phyloP scores from a whole-genome alignment of 257 asterid genomes.

The Datura wrightii region DNA sequence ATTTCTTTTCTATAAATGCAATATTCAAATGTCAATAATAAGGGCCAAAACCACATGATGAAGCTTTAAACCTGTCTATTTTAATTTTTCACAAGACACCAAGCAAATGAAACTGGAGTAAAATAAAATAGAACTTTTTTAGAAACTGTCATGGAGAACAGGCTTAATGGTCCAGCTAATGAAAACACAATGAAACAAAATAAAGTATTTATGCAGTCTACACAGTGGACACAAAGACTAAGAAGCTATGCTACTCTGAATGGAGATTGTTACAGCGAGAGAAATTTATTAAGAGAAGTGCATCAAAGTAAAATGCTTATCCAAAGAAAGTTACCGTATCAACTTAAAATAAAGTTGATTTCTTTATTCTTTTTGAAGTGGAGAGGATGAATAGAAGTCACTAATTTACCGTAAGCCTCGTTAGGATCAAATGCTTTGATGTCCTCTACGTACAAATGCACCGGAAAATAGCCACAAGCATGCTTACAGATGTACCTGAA shows the following conservation, averaged over 20 bases:
- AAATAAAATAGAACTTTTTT: not conserved
- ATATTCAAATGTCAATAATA: not conserved
- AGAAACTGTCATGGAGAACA: not conserved
- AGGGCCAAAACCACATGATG: not conserved
- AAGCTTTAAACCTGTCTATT: not conserved
- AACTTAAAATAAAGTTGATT: not conserved
- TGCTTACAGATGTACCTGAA: conserved; percentile 90
- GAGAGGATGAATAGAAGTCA: not conserved
- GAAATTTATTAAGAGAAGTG: not conserved
- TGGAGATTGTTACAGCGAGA: not conserved
- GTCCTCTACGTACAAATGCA: conserved; percentile 82
- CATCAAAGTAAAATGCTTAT: not conserved
- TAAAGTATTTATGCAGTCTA: not conserved
- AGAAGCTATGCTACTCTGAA: not conserved
- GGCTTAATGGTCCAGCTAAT: not conserved
- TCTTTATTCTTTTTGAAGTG: not conserved
- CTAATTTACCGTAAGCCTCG: conserved; percentile 76
- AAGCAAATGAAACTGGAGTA: not conserved
- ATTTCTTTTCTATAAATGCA: not conserved
- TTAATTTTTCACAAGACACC: not conserved
- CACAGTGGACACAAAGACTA: not conserved
- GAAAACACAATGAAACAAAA: not conserved
- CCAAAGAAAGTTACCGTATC: too few species aligned
- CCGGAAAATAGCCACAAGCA: conserved; percentile 88
- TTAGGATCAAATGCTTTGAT: conserved; percentile 93